Base-by-base conservation (phyloP, 495 filamentous ascomycete genomes). In the Elaphomyces granulatus region DNA sequence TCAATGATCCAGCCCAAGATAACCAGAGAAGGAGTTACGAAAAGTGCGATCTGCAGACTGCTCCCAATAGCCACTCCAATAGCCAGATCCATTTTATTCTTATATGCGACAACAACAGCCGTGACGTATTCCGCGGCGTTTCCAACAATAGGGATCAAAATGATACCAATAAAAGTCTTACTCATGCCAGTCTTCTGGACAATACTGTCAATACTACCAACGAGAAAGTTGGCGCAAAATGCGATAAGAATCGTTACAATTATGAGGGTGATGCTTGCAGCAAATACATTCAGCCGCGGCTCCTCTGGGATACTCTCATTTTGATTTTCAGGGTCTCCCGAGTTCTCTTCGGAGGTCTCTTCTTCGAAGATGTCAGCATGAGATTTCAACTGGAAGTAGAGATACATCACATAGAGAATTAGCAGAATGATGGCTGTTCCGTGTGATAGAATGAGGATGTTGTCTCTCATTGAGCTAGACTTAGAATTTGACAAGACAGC, bases 11-110 rank as follows among this genome's bases (percentile, higher is more conserved):
- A 93, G 8, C 85, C 87, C n/a, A 94, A 69, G 8, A 93, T 74
- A 17, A 94, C 85, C 31, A 92, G 74, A 40, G 94, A 61, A 0
- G 87, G 87, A 2, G 87, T 94, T 32, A 94, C 70, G 59, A 94
- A 93, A 39, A 94, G 71, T 16, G 87, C 83, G 32, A 68, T 68
- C 58, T 94, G 87, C 52, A 94, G 92, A 46, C 79, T 86, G 36
- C 75, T 81, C 10, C 87, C 87, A 15, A 94, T 77, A 3, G 86
- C 86, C 18, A 94, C 83, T 48, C 83, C 86, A 45, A 94, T 92
- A 0, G 87, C 80, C 19, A 93, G 66, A 64, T 94, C 86, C 86
- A 94, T 92, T 66, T 94, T 94, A 63, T 94, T 93, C 67, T 93
- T 94, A 45, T 73, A 71, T 4, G 87, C 86, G 6, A 93, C 85